Evolutionary conservation across 805 yeast species (phyloP), one percentile per base, ranked within the genome.

Genomic region (Saccharomycopsis javanensis): DNA sequence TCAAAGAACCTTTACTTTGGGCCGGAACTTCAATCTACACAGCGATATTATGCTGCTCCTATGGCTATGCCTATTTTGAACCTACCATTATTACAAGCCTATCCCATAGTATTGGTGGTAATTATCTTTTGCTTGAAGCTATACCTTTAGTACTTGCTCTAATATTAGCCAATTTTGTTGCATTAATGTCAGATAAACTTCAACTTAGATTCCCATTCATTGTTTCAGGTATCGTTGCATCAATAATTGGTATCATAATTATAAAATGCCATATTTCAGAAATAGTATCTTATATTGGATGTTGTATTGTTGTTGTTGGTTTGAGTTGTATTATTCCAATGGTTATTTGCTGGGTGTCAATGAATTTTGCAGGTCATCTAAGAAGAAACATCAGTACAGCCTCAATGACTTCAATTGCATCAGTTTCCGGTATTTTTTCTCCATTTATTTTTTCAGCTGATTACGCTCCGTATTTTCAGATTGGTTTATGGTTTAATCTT

Each of bases 281-380:
- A 23, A 7, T 42, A 42, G 20, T 38, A 18, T 31, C 33, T 5
- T 56, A 58, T 37, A 15, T 34, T 20, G 61, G 61, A 25, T 56
- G 57, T 25, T 34, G 50, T 20, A 18, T 58, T 13, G 45, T 38
- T 23, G 42, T 58, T 16, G 53, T 56, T 28, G 59, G 59, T 7
- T 48, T 58, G 25, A 56, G 59, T 37, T 55, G 55, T 18, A 45
- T 55, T 10, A 37, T 58, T n/a, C 61, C 59, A 5, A 42, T 58
- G 28, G 46, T 56, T 8, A 60, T 58, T n/a, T 58, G 61, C 34
- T 58, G 61, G 61, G 57, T 58, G 3, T 23, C 59, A 4, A 20
- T 58, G 46, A 58, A 58, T 35, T 58, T 58, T 50, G 61, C 60
- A 2, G 61, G 61, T 15, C 59, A 58, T 33, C 42, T 58, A 33